Evolutionary conservation across 2,329 filamentous ascomycete genomes (phyloP).

Genomic region (Colletotrichum sp.): DNA sequence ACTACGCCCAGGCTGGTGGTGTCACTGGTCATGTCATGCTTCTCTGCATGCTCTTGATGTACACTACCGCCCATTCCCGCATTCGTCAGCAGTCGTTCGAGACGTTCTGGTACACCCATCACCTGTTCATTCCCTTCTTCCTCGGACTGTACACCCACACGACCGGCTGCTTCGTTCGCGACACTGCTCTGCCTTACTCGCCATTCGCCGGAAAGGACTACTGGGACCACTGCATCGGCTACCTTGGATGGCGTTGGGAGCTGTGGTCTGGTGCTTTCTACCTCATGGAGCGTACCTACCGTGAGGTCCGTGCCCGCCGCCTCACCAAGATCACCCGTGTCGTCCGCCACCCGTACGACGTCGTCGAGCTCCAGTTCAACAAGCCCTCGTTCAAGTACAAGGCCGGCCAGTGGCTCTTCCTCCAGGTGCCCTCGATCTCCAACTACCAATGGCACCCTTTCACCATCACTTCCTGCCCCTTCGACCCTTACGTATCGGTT

Average conservation of each 20-base stretch:
- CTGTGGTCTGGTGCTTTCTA: slow-evolving; percentile 86
- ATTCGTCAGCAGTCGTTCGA: slow-evolving; percentile 98
- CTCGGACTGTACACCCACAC: slow-evolving; percentile 95
- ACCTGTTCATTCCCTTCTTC: slow-evolving; percentile 96
- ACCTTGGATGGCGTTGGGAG: slow-evolving; percentile 98
- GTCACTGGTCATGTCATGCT: slow-evolving; percentile 98
- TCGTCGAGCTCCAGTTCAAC: slow-evolving; percentile 95
- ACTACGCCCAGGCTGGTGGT: slow-evolving; percentile 87
- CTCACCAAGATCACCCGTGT: slow-evolving; percentile 92
- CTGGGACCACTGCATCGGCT: slow-evolving; percentile 94
- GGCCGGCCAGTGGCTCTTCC: slow-evolving; percentile 96
- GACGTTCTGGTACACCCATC: slow-evolving; percentile 99
- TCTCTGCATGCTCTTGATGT: slow-evolving; percentile 98
- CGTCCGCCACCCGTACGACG: slow-evolving; percentile 94
- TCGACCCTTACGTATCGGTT: slow-evolving; percentile 91
- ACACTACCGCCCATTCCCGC: slow-evolving; percentile 90
- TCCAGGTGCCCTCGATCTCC: slow-evolving; percentile 90
- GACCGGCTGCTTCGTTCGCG: slow-evolving; percentile 94
- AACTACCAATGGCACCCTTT: slow-evolving; percentile 97
- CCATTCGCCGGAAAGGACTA: slow-evolving; percentile 84
- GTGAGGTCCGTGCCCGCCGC: slow-evolving; percentile 84
- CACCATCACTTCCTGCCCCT: slow-evolving; percentile 97
- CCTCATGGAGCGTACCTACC: slow-evolving; percentile 85
- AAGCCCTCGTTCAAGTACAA: slow-evolving; percentile 99
- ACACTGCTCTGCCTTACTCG: slow-evolving; percentile 73